Percentiles rank a stretch among this genome's conserved stretches.
These are phyloP conservation scores for Solanum pennellii DNA, from an alignment of 257 asterid genomes.

Conservation along the genomic window DNA sequence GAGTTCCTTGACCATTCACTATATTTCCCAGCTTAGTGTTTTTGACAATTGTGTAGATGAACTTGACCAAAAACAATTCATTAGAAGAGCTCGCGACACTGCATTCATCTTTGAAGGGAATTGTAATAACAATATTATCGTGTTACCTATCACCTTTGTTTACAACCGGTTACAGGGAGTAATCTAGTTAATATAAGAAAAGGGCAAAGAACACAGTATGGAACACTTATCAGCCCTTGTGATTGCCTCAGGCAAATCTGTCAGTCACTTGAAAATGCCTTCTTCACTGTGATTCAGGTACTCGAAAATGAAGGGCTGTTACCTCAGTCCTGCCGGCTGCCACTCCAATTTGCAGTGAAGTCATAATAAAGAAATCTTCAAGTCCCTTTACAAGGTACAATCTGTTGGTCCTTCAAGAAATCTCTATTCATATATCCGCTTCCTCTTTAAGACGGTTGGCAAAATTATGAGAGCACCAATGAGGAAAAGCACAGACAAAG, in stretches of 20 bases:
- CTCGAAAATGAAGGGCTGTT: not conserved
- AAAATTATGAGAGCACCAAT: conserved; percentile 54
- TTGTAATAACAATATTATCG: not conserved
- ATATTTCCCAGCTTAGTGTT: not conserved
- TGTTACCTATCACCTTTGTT: not conserved
- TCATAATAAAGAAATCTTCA: not conserved
- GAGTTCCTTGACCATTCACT: not conserved
- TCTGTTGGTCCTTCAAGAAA: not conserved
- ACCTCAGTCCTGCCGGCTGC: not conserved
- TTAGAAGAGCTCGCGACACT: not conserved
- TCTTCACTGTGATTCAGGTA: not conserved
- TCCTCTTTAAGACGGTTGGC: conserved; percentile 70
- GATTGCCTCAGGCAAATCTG: not conserved
- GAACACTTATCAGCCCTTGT: not conserved
- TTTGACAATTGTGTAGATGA: not conserved
- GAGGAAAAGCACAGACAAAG: conserved; percentile 68
- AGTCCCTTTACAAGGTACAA: not conserved
- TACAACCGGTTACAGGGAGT: not conserved
- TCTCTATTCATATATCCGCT: conserved; percentile 55
- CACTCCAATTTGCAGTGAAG: not conserved
- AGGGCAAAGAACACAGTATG: not conserved
- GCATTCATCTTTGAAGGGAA: not conserved
- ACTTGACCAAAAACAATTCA: not conserved
- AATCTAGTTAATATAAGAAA: not conserved
- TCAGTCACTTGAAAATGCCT: not conserved